Evolutionary conservation across 129 eudicot genomes (phyloP).

Genomic region (Chrysanthemum lavandulifolium): DNA sequence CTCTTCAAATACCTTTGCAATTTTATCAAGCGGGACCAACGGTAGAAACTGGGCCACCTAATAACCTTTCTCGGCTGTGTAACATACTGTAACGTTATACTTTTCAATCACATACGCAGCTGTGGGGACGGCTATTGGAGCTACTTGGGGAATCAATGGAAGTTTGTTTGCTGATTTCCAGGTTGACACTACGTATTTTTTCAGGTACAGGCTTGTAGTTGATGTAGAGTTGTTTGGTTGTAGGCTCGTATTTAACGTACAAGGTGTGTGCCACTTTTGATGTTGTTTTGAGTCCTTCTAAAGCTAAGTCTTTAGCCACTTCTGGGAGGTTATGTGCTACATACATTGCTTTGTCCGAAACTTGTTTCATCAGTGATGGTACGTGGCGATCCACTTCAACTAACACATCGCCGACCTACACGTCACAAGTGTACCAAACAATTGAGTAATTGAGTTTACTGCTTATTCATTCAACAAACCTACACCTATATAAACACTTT

Average conservation of each 20-base stretch:
- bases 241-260: conserved; percentile 56
- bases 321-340: conserved; percentile 55
- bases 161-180: conserved; percentile 63
- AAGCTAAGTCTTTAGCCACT: conserved; percentile 48
- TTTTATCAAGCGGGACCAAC: conserved; percentile 68
- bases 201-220: conserved; percentile 82
- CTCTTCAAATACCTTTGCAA: conserved; percentile 55
- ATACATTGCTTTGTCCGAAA: conserved; percentile 33
- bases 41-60: conserved; percentile 61
- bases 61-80: conserved; percentile 56
- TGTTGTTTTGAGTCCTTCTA: conserved; percentile 42
- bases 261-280: conserved; percentile 32
- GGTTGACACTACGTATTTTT: conserved; percentile 58
- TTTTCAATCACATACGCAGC: conserved; percentile 62
- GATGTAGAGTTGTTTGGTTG: conserved; percentile 54
- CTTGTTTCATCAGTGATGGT: conserved; percentile 51
- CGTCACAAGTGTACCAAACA: conserved; percentile 16
- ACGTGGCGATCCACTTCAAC: conserved; percentile 48
- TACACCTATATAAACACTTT: no score
- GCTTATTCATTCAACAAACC: not conserved
- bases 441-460: no score
- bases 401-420: conserved; percentile 61
- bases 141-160: conserved; percentile 66
- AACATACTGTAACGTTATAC: conserved; percentile 47
- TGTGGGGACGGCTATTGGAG: conserved; percentile 60